Evolutionary conservation across 345 rosid genomes (phyloP).

Genomic region (Arabis hirsuta): DNA sequence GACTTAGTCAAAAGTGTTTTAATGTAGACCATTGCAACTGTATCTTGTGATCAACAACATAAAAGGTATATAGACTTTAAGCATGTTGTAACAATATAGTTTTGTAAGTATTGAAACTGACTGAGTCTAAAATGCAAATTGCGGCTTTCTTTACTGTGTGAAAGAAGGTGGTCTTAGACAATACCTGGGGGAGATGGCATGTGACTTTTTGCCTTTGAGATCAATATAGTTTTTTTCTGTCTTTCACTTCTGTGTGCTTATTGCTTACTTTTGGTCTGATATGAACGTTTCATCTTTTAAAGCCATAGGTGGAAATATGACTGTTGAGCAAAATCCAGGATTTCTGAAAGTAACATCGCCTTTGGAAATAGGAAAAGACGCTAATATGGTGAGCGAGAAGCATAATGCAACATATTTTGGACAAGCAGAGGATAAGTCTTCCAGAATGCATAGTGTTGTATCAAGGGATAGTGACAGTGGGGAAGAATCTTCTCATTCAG

Average conservation of each 20-base stretch:
- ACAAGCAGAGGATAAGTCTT: constrained; percentile 52
- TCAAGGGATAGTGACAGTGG: constrained; percentile 52
- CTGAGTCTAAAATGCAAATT: not conserved
- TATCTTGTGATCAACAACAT: not conserved
- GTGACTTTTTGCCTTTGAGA: not conserved
- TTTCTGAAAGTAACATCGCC: constrained; percentile 46
- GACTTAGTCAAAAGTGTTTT: not conserved
- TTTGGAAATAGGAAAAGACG: constrained; percentile 24
- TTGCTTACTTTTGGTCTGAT: constrained; percentile 35
- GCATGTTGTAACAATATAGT: not conserved
- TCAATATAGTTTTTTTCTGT: not conserved
- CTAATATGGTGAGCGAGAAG: constrained; percentile 39
- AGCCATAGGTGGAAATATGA: constrained; percentile 69
- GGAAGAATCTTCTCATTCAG: constrained; percentile 56
- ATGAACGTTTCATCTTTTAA: constrained; percentile 38
- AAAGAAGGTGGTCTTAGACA: not conserved
- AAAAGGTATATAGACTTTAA: not conserved
- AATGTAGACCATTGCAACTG: not conserved
- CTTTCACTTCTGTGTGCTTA: constrained; percentile 13
- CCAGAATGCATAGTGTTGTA: constrained; percentile 44
- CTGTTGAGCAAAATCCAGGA: constrained; percentile 49
- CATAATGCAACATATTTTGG: constrained; percentile 48
- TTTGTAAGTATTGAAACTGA: constrained; percentile 3
- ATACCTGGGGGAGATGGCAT: not conserved
- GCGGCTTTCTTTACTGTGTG: not conserved